Conservation (phyloP, 768 basidiomycete species). For the Amanita pallidorosea region DNA sequence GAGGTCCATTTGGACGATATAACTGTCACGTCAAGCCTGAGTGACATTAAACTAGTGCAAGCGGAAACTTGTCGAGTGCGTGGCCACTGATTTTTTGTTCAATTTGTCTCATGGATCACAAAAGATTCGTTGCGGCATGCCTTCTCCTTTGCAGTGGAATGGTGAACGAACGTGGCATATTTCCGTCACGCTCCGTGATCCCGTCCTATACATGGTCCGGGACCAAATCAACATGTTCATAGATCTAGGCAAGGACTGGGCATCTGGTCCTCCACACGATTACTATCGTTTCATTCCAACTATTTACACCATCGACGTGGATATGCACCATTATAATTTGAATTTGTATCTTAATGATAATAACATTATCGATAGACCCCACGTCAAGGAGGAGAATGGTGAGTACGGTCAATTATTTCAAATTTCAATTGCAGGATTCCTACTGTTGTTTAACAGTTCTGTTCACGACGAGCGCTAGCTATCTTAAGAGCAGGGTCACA, state of each 20-base stretch:
- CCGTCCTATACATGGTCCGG: slow-evolving; percentile 69
- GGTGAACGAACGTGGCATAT: slow-evolving; percentile 71
- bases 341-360: slow-evolving; percentile 89
- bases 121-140: slow-evolving; percentile 64
- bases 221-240: slow-evolving; percentile 94
- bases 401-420: neutral
- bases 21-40: slow-evolving; percentile 75
- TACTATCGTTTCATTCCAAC: slow-evolving; percentile 80
- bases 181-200: slow-evolving; percentile 58
- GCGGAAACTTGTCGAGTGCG: slow-evolving; percentile 74
- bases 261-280: slow-evolving; percentile 68
- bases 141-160: slow-evolving; percentile 78
- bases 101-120: slow-evolving; percentile 4
- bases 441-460: slow-evolving; percentile 44
- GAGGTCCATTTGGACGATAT: slow-evolving; percentile 78
- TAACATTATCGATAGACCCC: slow-evolving; percentile 90
- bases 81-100: slow-evolving; percentile 1
- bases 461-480: slow-evolving; percentile 51
- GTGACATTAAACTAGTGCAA: slow-evolving; percentile 69
- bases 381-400: slow-evolving; percentile 81
- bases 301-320: slow-evolving; percentile 59
- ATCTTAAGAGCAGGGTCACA: slow-evolving; percentile 35
- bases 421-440: neutral
- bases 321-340: slow-evolving; percentile 66
- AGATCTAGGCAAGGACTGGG: slow-evolving; percentile 91